Base-by-base conservation (phyloP, 2,329 filamentous ascomycete genomes). In the Colletotrichum spinosum region DNA sequence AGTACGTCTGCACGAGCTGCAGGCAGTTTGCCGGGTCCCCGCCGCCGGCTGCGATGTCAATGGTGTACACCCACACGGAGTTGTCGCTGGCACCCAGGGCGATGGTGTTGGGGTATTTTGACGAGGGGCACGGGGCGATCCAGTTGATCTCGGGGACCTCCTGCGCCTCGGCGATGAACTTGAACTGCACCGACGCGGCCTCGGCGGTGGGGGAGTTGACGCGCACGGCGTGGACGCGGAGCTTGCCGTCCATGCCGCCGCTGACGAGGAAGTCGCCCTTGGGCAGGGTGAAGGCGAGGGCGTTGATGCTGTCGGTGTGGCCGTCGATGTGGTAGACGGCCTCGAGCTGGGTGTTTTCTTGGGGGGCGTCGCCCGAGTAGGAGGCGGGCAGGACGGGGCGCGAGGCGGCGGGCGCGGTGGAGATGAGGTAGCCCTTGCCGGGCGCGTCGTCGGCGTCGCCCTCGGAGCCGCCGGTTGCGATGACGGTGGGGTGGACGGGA, bases 101-200 rank as follows among this genome's bases (percentile, higher is more conserved):
- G 68, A 99, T 76, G 8, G 93, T 89, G 79, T 97, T 97, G 67
- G 91, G 87, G 75, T 92, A 88, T 6, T 83, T 80, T 11, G 88
- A 78, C 67, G 90, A 84, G 1, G 94, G 94, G 75, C 92, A 97
- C 0, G 93, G 80, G 1, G 84, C 79, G 39, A 98, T 79, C 94
- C 95, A 99, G 82, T 96, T 97, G 73, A 99, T 91, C 79, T 98
- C 95, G 71, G 97, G 92, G 9, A 97, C 95, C 77, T 99, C 96
- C 73, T 94, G 91, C 3, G 89, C 87, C 73, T 96, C 92, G 60
- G 86, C 92, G 8, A 97, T 78, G 72, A 92, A 91, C 49, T 85
- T 82, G 73, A 87, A 78, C 60, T 67, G 64, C 25, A 64, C 59
- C 55, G 83, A 79, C 51, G 83, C 76, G 67, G 83, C 83, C 25